These are phyloP conservation scores for Beauveria australis DNA, from an alignment of 2,329 filamentous ascomycete genomes.

Conservation along the genomic window DNA sequence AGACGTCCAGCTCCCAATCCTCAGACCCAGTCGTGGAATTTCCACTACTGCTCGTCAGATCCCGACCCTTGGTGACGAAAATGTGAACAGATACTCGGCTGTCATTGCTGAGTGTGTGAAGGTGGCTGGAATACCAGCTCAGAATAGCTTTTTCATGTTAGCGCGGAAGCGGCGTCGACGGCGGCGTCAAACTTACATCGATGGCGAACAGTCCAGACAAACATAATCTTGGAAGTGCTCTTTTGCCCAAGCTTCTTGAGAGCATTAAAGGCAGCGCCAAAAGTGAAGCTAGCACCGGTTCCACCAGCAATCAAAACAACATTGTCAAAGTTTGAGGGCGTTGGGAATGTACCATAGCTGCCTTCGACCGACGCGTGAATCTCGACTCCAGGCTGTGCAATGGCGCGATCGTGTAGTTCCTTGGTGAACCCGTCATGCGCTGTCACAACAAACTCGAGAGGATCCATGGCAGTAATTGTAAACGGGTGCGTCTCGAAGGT, in stretches of 20 bases:
- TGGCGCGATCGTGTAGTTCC: constrained; percentile 44
- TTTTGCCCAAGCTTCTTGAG: constrained; percentile 20
- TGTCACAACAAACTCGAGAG: constrained; percentile 50
- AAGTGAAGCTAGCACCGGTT: constrained; percentile 50
- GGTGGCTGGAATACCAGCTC: constrained; percentile 29
- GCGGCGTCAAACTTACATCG: constrained; percentile 21
- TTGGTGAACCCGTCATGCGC: constrained; percentile 52
- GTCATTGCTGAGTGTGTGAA: constrained; percentile 24
- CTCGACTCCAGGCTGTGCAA: constrained; percentile 37
- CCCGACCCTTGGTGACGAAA: constrained; percentile 25
- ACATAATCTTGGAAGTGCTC: constrained; percentile 23
- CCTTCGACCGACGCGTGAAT: constrained; percentile 49
- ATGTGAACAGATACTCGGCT: constrained; percentile 23
- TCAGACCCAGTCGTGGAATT: neutral
- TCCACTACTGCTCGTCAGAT: neutral
- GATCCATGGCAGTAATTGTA: constrained; percentile 45
- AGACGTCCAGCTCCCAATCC: neutral
- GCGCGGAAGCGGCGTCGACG: neutral
- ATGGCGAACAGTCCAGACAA: constrained; percentile 33
- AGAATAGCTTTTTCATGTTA: constrained; percentile 22
- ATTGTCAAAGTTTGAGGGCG: constrained; percentile 44
- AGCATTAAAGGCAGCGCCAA: constrained; percentile 31
- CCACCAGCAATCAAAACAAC: constrained; percentile 53
- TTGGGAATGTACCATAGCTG: constrained; percentile 48
- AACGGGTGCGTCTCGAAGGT: constrained; percentile 55